Evolutionary conservation across 2,329 filamentous ascomycete genomes (phyloP), one percentile per base, ranked within the genome.

Genomic region (Pseudogymnoascus sp.): DNA sequence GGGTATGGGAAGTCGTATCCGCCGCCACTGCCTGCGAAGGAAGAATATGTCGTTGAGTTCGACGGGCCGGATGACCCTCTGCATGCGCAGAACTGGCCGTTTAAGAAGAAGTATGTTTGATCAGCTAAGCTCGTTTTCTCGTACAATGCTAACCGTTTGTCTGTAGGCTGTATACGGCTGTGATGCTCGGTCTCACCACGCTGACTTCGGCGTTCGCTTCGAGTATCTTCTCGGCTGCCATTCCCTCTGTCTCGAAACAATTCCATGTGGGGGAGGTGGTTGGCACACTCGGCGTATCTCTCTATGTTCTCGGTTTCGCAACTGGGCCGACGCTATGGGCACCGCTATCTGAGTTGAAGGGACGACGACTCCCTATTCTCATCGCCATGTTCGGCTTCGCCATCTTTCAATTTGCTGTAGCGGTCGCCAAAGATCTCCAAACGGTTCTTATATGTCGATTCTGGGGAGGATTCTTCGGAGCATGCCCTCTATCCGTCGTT

Each of bases 1-100:
- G 89, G 89, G 36, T 84, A 79, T 61, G 88, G 86, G n/a, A 92
- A 91, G 74, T 79, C 85, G 0, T 90, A 84, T 68, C 89, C 89
- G 2, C 88, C 88, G 3, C 78, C 77, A 0, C 71, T 92, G 41
- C 88, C 88, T 1, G 83, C 85, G 11, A 79, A 81, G 67, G 89
- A 92, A 68, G 84, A 89, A 65, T 93, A 92, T 70, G 88, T 92
- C 0, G 89, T 92, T 44, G 89, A 91, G 73, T 96, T 96, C 70
- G 87, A 92, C 67, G 92, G 91, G 0, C 87, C 85, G 1, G 81
- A 92, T 65, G 92, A 96, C 69, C 91, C 91, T 2, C 71, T 92
- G 63, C 91, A 96, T 73, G 88, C 90, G 1, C 89, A 93, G 75
- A 96, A 96, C 72, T 96, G 92, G 92, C 81, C 88, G 0, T 70